phyloP scores from a whole-genome alignment of 345 rosid species.

The Melaleuca alternifolia region DNA sequence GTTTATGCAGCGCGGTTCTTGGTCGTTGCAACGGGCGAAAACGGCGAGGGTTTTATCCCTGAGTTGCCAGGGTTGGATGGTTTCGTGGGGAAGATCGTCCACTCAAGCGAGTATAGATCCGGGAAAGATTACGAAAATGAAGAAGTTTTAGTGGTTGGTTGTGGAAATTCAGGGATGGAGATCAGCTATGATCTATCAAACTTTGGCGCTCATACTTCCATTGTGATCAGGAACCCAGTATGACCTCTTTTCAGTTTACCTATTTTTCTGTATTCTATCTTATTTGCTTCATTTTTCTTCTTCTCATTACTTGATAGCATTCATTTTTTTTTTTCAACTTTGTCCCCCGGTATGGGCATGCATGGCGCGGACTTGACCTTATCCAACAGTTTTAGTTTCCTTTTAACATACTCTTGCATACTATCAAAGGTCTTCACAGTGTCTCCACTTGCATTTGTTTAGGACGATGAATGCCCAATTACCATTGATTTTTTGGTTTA shows the following conservation, averaged over 20 bases:
- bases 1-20: constrained; percentile 1
- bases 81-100: constrained; percentile 2
- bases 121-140: neutral
- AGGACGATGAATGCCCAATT: neutral
- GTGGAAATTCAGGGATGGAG: constrained; percentile 22
- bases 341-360: neutral
- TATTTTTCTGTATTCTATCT: neutral
- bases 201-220: neutral
- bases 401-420: neutral
- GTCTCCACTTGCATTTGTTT: neutral
- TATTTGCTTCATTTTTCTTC: neutral
- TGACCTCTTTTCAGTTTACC: neutral
- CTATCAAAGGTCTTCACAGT: neutral
- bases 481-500: neutral
- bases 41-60: constrained; percentile 5
- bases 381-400: neutral
- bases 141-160: constrained; percentile 11
- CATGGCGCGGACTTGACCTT: neutral
- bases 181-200: constrained; percentile 11
- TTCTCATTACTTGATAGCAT: neutral
- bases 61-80: neutral
- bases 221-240: neutral
- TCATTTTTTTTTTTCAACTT: neutral
- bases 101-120: neutral
- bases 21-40: constrained; percentile 12